Evolutionary conservation across 257 asterid species (phyloP).

Genomic region (Solanum chmielewskii): DNA sequence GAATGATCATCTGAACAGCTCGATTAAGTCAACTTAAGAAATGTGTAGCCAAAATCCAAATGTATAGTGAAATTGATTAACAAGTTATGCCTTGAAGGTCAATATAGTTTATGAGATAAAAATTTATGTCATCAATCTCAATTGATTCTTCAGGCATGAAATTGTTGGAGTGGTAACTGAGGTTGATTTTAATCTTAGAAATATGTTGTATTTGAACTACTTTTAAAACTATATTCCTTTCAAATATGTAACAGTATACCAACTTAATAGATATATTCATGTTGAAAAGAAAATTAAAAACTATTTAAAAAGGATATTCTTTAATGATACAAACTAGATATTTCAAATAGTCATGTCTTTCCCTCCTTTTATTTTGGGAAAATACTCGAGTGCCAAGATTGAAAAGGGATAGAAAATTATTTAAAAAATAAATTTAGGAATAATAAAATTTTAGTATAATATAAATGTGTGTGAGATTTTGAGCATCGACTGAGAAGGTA

Average conservation of each 20-base stretch:
- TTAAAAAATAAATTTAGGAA: too few relatives aligned
- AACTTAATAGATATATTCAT: background rate
- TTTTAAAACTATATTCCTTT: background rate
- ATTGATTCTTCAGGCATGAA: constrained; percentile 25
- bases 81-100: background rate
- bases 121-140: background rate
- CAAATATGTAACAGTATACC: background rate
- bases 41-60: background rate
- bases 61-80: background rate
- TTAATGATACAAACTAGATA: background rate
- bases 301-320: too few relatives aligned
- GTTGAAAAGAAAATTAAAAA: too few relatives aligned
- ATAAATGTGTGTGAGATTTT: too few relatives aligned
- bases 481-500: too few relatives aligned
- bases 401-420: too few relatives aligned
- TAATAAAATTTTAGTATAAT: too few relatives aligned
- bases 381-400: too few relatives aligned
- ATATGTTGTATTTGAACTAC: too few relatives aligned
- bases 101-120: background rate
- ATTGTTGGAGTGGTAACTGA: constrained; percentile 33
- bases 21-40: background rate
- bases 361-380: too few relatives aligned
- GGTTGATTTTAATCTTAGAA: constrained; percentile 7
- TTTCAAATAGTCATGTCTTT: too few relatives aligned
- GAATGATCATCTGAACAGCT: too few relatives aligned